Conservation (phyloP, 1,139 yeast species). For the Magnusiomyces clavatus region DNA sequence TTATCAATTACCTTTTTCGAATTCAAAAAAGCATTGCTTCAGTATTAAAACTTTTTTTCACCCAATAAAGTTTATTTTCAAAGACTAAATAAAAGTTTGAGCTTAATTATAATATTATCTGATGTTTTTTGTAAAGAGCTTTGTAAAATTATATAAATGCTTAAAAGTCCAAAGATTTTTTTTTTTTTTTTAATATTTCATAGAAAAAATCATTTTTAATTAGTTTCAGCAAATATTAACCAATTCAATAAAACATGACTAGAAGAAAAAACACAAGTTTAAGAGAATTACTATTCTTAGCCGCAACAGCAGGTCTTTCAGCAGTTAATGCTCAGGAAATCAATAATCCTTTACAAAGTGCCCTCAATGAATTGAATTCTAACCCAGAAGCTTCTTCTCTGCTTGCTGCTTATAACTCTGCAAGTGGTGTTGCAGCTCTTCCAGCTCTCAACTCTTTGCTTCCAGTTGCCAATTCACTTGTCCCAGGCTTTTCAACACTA, state of each 20-base stretch:
- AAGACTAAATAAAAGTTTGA: no score
- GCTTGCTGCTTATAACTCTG: conserved; percentile 11
- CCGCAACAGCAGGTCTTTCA: conserved; percentile 1
- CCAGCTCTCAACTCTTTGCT: conserved; percentile 12
- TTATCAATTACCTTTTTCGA: no score
- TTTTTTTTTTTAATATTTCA: not conserved
- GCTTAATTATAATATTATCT: no score
- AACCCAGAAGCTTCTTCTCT: conserved; percentile 9
- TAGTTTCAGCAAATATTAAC: not conserved
- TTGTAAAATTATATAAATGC: not conserved
- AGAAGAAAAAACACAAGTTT: not conserved
- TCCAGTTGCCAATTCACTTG: conserved; percentile 8
- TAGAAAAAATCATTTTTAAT: conserved; percentile 1
- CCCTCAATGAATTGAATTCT: conserved; percentile 7
- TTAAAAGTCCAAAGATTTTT: not conserved
- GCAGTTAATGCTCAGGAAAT: not conserved
- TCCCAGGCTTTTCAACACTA: conserved; percentile 11
- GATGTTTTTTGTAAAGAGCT: not conserved
- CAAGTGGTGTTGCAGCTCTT: conserved; percentile 11
- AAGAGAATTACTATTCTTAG: conserved; percentile 2
- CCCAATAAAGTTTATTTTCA: no score
- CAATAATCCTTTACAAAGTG: conserved; percentile 7
- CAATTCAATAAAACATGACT: not conserved
- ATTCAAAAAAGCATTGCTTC: no score
- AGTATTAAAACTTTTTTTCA: no score